These are phyloP conservation scores for Breviolum minutum DNA, from an alignment of 73 alveolate genomes.

Conservation along the genomic window DNA sequence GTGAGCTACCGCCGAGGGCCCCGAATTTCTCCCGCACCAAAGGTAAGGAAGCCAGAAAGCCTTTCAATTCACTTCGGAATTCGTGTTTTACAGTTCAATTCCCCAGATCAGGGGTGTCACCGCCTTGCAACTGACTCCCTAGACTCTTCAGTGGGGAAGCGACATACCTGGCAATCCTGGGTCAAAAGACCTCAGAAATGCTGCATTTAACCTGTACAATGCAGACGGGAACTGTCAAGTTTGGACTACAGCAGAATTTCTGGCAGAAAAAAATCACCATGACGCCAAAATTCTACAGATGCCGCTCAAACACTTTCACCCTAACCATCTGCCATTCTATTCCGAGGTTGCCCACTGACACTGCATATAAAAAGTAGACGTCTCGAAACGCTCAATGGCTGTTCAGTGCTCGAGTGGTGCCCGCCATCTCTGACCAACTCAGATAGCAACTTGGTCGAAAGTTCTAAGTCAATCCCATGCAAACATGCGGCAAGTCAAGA, in stretches of 20 bases:
- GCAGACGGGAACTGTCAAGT: constrained; percentile 19
- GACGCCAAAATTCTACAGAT: no score
- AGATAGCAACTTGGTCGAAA: no score
- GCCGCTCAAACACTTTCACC: not conserved
- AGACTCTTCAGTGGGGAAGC: not conserved
- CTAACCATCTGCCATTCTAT: not conserved
- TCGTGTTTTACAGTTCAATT: no score
- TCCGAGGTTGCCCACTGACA: constrained; percentile 20
- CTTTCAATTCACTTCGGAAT: no score
- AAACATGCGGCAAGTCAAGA: no score
- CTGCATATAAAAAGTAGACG: constrained; percentile 56
- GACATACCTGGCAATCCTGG: constrained; percentile 18
- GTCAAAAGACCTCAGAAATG: constrained; percentile 58
- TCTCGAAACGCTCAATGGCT: constrained; percentile 9
- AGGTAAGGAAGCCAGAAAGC: not conserved
- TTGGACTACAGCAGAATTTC: no score
- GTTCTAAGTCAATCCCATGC: not conserved
- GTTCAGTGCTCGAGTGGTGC: constrained; percentile 8
- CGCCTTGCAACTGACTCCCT: constrained; percentile 14
- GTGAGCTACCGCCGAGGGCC: constrained; percentile 32
- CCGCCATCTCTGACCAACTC: not conserved
- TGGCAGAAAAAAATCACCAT: no score
- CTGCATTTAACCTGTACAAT: constrained; percentile 47
- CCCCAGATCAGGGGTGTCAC: not conserved
- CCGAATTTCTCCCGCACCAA: not conserved